Evolutionary conservation across 2,329 filamentous ascomycete genomes (phyloP).

Genomic region (Lachnellula suecica): DNA sequence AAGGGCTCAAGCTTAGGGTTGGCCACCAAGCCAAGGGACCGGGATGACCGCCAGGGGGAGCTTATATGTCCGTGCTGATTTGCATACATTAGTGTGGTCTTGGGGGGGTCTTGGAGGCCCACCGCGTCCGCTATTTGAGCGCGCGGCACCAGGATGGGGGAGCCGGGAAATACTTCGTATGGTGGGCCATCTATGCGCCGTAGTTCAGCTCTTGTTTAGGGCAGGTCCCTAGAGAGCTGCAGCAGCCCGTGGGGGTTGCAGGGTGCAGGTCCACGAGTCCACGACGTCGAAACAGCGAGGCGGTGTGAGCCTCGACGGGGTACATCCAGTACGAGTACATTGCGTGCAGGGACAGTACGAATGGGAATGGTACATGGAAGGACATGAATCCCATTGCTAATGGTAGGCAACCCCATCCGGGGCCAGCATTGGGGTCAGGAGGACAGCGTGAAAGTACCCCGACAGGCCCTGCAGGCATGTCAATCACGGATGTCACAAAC

Average conservation of each 20-base stretch:
- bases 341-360: too few relatives aligned
- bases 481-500: slow-evolving; percentile 3
- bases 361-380: neutral
- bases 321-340: slow-evolving; percentile 1
- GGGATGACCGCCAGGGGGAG: too few relatives aligned
- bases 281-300: slow-evolving; percentile 11
- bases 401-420: slow-evolving; percentile 1
- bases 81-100: slow-evolving; percentile 5
- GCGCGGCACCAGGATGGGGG: slow-evolving; percentile 23
- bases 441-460: slow-evolving; percentile 1
- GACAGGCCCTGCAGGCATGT: neutral
- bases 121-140: slow-evolving; percentile 16
- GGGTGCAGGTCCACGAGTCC: neutral
- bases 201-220: neutral
- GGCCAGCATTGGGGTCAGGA: slow-evolving; percentile 1
- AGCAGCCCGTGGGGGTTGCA: slow-evolving; percentile 8
- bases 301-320: slow-evolving; percentile 11
- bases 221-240: neutral
- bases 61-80: slow-evolving; percentile 12
- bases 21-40: too few relatives aligned
- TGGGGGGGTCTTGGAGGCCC: neutral
- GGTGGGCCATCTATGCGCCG: slow-evolving; percentile 5
- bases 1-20: slow-evolving; percentile 1
- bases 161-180: slow-evolving; percentile 15
- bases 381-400: slow-evolving; percentile 2